Evolutionary conservation across 495 filamentous ascomycete species (phyloP).

Genomic region (Tetracladium setigerum): DNA sequence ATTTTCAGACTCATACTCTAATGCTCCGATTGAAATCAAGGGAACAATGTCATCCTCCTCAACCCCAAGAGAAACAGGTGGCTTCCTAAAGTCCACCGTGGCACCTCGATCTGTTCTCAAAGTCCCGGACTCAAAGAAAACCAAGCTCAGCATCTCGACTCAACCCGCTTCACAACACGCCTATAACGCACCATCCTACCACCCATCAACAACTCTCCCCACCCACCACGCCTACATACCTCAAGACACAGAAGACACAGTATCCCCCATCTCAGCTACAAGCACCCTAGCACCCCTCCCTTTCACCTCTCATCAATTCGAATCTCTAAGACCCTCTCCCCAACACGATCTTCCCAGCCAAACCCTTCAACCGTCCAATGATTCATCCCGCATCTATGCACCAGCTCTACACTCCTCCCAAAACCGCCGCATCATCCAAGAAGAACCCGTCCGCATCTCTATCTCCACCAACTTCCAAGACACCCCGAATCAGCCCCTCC

Average conservation of each 20-base stretch:
- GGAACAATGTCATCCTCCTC: too few relatives aligned
- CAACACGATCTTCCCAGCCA: background rate
- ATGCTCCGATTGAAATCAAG: background rate
- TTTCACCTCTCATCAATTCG: background rate
- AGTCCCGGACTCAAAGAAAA: too few relatives aligned
- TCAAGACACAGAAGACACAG: background rate
- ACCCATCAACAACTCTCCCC: background rate
- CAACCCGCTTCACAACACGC: too few relatives aligned
- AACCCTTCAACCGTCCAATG: background rate
- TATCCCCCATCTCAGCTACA: background rate
- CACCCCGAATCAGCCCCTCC: too few relatives aligned
- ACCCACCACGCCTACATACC: conserved; percentile 14
- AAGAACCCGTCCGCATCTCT: background rate
- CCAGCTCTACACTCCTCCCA: background rate
- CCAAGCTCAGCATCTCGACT: too few relatives aligned
- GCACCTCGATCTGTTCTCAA: too few relatives aligned
- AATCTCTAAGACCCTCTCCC: background rate
- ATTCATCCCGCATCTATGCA: background rate
- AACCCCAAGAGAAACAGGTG: too few relatives aligned
- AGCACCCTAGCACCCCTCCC: background rate
- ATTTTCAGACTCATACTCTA: conserved; percentile 6
- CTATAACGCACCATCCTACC: background rate
- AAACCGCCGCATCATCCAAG: background rate
- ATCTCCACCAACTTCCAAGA: background rate
- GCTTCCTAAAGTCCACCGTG: too few relatives aligned